Evolutionary conservation across 2,329 filamentous ascomycete species (phyloP), one percentile per base, ranked within the genome.

Genomic region (Ascochyta koolunga): DNA sequence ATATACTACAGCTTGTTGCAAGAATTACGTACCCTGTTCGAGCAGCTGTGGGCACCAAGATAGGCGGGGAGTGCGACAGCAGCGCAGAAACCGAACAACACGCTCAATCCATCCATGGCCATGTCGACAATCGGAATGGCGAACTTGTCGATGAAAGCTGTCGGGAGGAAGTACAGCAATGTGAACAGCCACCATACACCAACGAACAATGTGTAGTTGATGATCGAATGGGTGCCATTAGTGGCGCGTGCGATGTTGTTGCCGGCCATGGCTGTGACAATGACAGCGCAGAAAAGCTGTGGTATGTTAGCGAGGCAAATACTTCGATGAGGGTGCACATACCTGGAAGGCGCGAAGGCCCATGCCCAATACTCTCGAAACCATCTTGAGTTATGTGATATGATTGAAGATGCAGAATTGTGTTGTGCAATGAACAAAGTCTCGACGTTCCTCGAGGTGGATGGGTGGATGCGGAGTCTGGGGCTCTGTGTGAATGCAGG

Each of bases 21-120:
- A 38, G 5, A 24, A 27, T 6, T 21, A 77, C 82, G 62, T 77
- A 86, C 84, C 41, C 46, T 18, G 67, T 86, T 83, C 64, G 79
- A 78, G 77, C 90, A 93, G 80, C 89, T 86, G 70, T 86, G 84
- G 6, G 82, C 85, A n/a, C 78, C 75, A 8, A 93, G 81, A 73
- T 87, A 86, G 21, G 88, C 87, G 4, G 90, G 83, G 36, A 90
- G 80, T 9, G 90, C 89, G 55, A 93, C 80, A 58, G 83, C 89
- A 50, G 79, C 83, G 72, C 90, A 86, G 67, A 92, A 85, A 61
- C 84, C 87, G 79, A 93, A 89, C 49, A 92, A 71, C 2, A 83
- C 79, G 47, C 86, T 84, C 27, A 86, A 65, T 11, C 68, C 77
- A 73, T 91, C 88, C 42, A 88, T 73, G 13, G 74, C 78, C 29